Evolutionary conservation across 1,284 basidiomycete species (phyloP), one percentile per base, ranked within the genome.

Genomic region (Microbotryomycetes sp.): DNA sequence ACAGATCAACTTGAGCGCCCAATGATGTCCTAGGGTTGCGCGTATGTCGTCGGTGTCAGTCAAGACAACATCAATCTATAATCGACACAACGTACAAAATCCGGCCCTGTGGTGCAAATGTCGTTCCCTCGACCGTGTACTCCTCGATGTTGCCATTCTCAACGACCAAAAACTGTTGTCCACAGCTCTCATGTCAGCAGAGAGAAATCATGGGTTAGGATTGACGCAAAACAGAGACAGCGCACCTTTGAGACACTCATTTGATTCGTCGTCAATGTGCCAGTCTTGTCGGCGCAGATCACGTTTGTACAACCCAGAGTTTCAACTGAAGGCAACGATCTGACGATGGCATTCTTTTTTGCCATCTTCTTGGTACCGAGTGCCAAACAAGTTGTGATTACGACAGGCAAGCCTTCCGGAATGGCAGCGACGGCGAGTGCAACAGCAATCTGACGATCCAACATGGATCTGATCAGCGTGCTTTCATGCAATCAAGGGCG

Each of bases 331-430:
- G 92, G 92, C 65, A 97, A 79, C 75, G 94, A 92, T 71, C 92
- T 80, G 52, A 97, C 93, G 70, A 97, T 97, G 5, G 92, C 93
- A 65, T 94, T 94, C 78, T 92, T 89, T 80, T 93, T 89, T 0
- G 93, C 92, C 93, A 97, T 97, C 76, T 93, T 93, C 79, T 93
- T 92, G 15, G 92, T 94, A 22, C 93, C 93, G 14, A 97, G 81
- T 7, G 93, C 92, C 49, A 97, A 79, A 75, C 91, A 94, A n/a
- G 90, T 91, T 6, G 93, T 97, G 72, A 96, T 94, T 65, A 97
- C 92, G 52, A 91, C 92, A 32, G 93, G 91, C 15, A 97, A 80
- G 65, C 92, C 93, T 76, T 97, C 92, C 0, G 93, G 92, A 71
- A 96, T 96, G 52, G 92, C 92, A 60, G 93, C 92, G 49, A 97